Base-by-base conservation (phyloP, 352 stramenopile species). In the Globisporangium spiculum region DNA sequence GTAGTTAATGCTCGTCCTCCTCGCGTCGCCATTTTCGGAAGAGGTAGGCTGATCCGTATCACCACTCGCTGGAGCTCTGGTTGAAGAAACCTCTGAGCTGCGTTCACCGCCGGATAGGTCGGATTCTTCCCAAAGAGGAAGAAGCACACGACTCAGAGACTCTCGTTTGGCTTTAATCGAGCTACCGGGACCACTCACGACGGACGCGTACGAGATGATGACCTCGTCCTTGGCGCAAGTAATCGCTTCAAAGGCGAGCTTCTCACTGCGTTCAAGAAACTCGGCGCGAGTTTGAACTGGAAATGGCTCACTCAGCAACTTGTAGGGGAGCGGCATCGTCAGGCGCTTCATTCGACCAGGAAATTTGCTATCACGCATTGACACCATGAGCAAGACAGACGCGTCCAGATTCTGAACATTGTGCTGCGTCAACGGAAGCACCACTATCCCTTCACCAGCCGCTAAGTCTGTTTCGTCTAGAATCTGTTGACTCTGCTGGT, bases 291-390 rank as follows among this genome's bases (percentile, higher is more conserved):
- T 84, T 66, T 94, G 86, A 20, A 91, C 59, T 14, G 84, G 86
- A 32, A 76, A 80, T 14, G 84, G 83, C 20, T 75, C n/a, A 2
- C 72, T 80, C 54, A 93, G 58, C 7, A 94, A 61, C 22, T 73
- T 69, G 44, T 78, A 80, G 9, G 84, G 84, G 10, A 92, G 75
- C 20, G 84, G 81, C 24, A 84, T 75, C 56, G 80, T 92, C 14
- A 92, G 70, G 5, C 86, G 81, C 65, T 87, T 88, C 71, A 94
- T 79, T 20, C 86, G 80, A 9, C 86, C 86, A 46, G 86, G 86
- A 34, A 92, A 94, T 63, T 92, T 91, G 57, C 76, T 84, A 64
- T 94, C 86, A 8, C 83, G 77, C 84, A 94, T 92, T 32, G 77
- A 86, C 72, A 82, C 86, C 20, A 94, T 57, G 41, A 81, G 89